Base-by-base conservation (phyloP, 108 stramenopile genomes). In the Tribonema minus region DNA sequence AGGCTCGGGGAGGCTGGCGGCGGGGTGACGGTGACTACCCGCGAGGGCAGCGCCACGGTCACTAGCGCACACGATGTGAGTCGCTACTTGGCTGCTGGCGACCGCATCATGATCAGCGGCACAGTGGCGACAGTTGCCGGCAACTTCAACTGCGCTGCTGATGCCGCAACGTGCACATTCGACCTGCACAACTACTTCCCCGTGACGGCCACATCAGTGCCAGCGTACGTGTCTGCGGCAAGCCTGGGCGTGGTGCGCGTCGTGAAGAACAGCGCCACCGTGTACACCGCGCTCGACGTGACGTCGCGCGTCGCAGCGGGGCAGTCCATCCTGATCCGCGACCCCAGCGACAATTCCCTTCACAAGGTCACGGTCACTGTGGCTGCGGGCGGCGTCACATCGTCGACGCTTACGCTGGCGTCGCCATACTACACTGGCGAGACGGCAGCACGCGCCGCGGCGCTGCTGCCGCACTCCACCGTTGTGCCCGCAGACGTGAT, bases 221-320 rank as follows among this genome's bases (percentile, higher is more conserved):
- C 40, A 2, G 58, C 59, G 25, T 79, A 63, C 60, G 77, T 67
- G 2, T 67, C 77, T 9, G 9, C 20, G 9, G 68, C 68, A n/a
- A 31, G 26, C 27, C 60, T 79, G 32, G 77, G 77, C 37, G 38
- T 67, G 26, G 77, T 70, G 9, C 77, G 68, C 59, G 77, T 79
- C 27, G 30, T 20, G 31, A 70, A 1, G 12, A 64, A 54, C 31
- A 38, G 27, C 40, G 46, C 68, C 7, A 46, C 25, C 20, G 38
- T 79, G 37, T 64, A 35, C 12, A 79, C 68, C n/a, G 68, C 58
- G 32, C 59, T 67, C 37, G 68, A 79, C 28, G n/a, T 79, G 29
- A 79, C 68, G 7, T 54, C 61, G 7, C 37, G 61, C 68, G n/a
- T 79, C 27, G 27, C 28, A 0, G 60, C 61, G 28, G 77, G 68